These are phyloP conservation scores for Malania oleifera DNA, from an alignment of 164 flowering plant genomes.

Conservation along the genomic window DNA sequence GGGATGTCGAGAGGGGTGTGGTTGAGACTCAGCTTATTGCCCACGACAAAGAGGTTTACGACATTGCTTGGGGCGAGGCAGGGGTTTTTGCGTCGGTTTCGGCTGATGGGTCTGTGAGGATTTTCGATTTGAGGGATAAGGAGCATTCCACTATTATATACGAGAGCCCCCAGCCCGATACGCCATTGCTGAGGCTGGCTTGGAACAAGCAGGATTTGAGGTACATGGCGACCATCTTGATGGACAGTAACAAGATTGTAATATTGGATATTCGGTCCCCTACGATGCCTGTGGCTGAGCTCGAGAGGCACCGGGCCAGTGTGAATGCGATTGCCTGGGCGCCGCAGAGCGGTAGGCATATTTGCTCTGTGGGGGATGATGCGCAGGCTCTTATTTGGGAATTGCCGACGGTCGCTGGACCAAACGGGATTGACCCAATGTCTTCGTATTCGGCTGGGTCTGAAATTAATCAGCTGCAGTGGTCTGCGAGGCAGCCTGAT, in stretches of 20 bases:
- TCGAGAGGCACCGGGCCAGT: conserved; percentile 69
- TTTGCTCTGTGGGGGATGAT: conserved; percentile 85
- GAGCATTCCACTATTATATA: conserved; percentile 97
- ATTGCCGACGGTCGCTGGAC: conserved; percentile 63
- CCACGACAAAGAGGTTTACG: conserved; percentile 95
- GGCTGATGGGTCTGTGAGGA: conserved; percentile 90
- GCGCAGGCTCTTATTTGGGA: conserved; percentile 86
- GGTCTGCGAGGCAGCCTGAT: conserved; percentile 75
- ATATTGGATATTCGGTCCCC: conserved; percentile 78
- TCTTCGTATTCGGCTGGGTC: conserved; percentile 58
- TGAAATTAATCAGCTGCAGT: conserved; percentile 84
- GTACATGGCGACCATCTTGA: conserved; percentile 73
- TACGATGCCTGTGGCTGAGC: conserved; percentile 70
- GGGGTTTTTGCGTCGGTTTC: conserved; percentile 92
- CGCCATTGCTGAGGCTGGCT: conserved; percentile 76
- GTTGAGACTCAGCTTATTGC: conserved; percentile 95
- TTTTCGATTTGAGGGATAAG: conserved; percentile 84
- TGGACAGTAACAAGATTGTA: conserved; percentile 77
- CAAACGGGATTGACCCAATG: conserved; percentile 73
- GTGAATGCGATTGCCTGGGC: conserved; percentile 93
- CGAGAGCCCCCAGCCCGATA: conserved; percentile 82
- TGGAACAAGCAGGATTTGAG: conserved; percentile 95
- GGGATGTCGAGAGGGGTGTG: conserved; percentile 73
- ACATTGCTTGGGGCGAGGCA: conserved; percentile 96
- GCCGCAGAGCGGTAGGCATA: conserved; percentile 62